A percentile compares a stretch with the other conserved stretches of the same genome.
Evolutionary conservation across 768 basidiomycete genomes (phyloP).

Genomic region (Suillus variegatus): DNA sequence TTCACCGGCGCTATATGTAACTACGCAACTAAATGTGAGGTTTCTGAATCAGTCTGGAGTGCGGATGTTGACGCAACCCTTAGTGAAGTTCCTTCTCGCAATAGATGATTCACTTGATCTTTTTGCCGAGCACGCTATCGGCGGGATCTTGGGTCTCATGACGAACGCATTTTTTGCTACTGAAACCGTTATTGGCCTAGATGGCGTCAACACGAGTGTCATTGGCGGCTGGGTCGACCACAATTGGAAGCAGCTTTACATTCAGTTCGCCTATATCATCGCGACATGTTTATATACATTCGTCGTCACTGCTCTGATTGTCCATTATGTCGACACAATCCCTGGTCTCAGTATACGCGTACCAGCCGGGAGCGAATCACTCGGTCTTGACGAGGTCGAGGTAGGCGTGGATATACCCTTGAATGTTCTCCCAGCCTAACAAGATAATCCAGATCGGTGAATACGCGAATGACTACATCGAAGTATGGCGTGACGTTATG

Average conservation of each 20-base stretch:
- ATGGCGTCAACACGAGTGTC: slow-evolving; percentile 58
- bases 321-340: slow-evolving; percentile 55
- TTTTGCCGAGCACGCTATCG: slow-evolving; percentile 91
- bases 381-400: slow-evolving; percentile 74
- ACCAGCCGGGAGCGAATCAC: slow-evolving; percentile 53
- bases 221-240: slow-evolving; percentile 74
- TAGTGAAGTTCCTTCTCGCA: slow-evolving; percentile 70
- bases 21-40: slow-evolving; percentile 78
- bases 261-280: slow-evolving; percentile 67
- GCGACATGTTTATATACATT: slow-evolving; percentile 62
- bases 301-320: slow-evolving; percentile 60
- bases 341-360: slow-evolving; percentile 61
- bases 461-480: slow-evolving; percentile 68
- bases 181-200: slow-evolving; percentile 59
- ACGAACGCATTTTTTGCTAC: slow-evolving; percentile 78
- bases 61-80: slow-evolving; percentile 13
- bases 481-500: slow-evolving; percentile 65
- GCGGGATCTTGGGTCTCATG: slow-evolving; percentile 78
- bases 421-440: slow-evolving; percentile 1
- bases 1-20: slow-evolving; percentile 75
- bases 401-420: slow-evolving; percentile 35
- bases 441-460: slow-evolving; percentile 54
- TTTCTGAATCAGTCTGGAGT: background rate
- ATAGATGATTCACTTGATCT: slow-evolving; percentile 92
- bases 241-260: slow-evolving; percentile 81